Conservation (phyloP, 1,284 basidiomycete genomes). For the Neonothopanus nambi region DNA sequence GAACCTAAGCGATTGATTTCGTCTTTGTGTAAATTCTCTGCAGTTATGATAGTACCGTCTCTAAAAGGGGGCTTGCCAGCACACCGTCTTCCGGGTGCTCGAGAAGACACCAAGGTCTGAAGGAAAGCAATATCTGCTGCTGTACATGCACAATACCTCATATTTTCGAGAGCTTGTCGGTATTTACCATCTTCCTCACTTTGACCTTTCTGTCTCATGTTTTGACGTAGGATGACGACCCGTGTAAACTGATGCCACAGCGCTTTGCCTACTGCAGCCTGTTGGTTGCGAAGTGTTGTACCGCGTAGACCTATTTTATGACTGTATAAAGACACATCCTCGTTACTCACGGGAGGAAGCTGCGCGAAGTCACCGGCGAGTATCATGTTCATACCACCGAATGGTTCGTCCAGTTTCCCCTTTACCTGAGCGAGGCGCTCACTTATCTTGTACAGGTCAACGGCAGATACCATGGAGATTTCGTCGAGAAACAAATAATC, state of each 20-base stretch:
- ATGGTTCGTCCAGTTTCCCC: conserved; percentile 5
- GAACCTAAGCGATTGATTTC: conserved; percentile 19
- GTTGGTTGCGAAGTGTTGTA: too few species aligned
- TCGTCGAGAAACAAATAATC: conserved; percentile 23
- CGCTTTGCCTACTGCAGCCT: conserved; percentile 11
- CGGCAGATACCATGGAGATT: conserved; percentile 20
- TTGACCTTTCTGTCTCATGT: conserved; percentile 1
- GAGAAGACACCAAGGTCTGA: conserved; percentile 8
- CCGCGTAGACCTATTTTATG: too few species aligned
- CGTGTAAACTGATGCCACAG: conserved; percentile 9
- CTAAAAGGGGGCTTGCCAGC: neutral
- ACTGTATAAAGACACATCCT: conserved; percentile 7
- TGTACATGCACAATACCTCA: conserved; percentile 20
- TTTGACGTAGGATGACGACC: neutral
- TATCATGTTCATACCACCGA: conserved; percentile 20
- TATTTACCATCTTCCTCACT: neutral
- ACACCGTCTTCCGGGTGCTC: neutral
- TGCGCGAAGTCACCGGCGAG: conserved; percentile 22
- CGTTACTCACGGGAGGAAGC: conserved; percentile 12
- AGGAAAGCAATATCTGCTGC: conserved; percentile 17
- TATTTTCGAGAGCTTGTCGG: conserved; percentile 21
- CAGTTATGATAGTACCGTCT: conserved; percentile 22
- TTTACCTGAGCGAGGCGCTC: conserved; percentile 1
- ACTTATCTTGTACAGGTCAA: too few species aligned
- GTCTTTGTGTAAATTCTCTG: conserved; percentile 19